Evolutionary conservation across 1,139 yeast species (phyloP), one percentile per base, ranked within the genome.

Genomic region (Chernovozyma aurita): DNA sequence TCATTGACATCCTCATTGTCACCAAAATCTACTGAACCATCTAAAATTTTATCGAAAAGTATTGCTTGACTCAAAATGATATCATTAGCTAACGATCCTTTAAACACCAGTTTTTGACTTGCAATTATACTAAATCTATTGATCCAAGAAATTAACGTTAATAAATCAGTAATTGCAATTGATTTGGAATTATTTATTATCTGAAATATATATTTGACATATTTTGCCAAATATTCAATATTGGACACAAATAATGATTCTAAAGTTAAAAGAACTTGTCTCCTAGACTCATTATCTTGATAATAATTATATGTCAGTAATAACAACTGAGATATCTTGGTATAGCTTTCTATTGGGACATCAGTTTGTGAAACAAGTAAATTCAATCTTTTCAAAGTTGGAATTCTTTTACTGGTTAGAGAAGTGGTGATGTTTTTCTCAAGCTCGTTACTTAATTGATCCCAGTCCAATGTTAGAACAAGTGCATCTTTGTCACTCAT

Each of bases 131-230:
- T 46, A 41, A 62, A 54, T 18, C 46, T 43, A 45, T 69, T 71
- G 32, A 65, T 57, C 88, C 90, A 83, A 24, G 67, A 65, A 32
- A 82, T 61, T 14, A 82, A 59, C 3, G 81, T 69, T 50, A 78
- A 59, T 40, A 76, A 60, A 52, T 78, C 85, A 4, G 77, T 61
- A 4, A 70, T 53, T 2, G 90, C 83, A 40, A 69, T 55, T 11
- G 63, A 56, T 35, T 59, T 61, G 16, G 52, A 39, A 29, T 54
- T 57, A 2, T 51, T 38, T 1, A 72, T 58, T 25, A 63, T 50
- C 22, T 65, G 63, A 25, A 50, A 41, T 29, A 75, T 59, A 42
- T 62, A 76, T 32, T 62, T 63, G 29, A 61, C 50, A 33, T 63
- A 65, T 13, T 53, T 54, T 13, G 51, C 43, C 29, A 72, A 50